These are phyloP conservation scores for Colletotrichum melonis DNA, from an alignment of 2,329 filamentous ascomycete genomes.

Conservation along the genomic window DNA sequence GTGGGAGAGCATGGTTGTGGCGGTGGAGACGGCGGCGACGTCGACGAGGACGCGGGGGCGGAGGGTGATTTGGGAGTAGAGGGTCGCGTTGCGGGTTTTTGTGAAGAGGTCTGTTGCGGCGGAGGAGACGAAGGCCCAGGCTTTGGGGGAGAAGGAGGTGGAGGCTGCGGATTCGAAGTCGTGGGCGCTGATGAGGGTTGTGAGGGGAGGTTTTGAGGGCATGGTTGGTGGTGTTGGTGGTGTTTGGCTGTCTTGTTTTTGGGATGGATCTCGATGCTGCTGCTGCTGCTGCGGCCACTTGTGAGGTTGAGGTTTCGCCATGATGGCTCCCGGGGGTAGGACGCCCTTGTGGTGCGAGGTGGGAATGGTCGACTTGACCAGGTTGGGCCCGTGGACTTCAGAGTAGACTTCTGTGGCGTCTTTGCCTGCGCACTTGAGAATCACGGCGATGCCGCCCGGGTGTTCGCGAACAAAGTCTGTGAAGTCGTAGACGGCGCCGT, in stretches of 20 bases:
- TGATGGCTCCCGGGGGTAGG: slow-evolving; percentile 41
- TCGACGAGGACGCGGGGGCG: slow-evolving; percentile 68
- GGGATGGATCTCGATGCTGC: slow-evolving; percentile 33
- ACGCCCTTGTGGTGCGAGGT: slow-evolving; percentile 59
- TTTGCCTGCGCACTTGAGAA: slow-evolving; percentile 62
- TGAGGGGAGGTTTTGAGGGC: slow-evolving; percentile 57
- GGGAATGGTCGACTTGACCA: slow-evolving; percentile 54
- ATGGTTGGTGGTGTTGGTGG: not conserved
- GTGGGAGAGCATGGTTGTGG: slow-evolving; percentile 65
- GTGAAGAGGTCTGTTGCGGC: slow-evolving; percentile 72
- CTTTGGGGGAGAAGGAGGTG: slow-evolving; percentile 67
- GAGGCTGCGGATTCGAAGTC: slow-evolving; percentile 71
- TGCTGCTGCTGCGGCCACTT: slow-evolving; percentile 37
- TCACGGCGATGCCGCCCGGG: slow-evolving; percentile 52
- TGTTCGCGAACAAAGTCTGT: slow-evolving; percentile 67
- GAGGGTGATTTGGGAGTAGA: slow-evolving; percentile 67
- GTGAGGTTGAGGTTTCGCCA: slow-evolving; percentile 17
- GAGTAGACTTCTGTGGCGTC: slow-evolving; percentile 66
- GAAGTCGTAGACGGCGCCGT: slow-evolving; percentile 74
- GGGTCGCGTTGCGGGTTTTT: slow-evolving; percentile 64
- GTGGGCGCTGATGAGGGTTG: slow-evolving; percentile 66
- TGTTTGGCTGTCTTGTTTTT: not conserved
- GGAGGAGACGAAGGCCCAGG: slow-evolving; percentile 77
- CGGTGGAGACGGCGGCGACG: slow-evolving; percentile 62
- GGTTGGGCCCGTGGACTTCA: slow-evolving; percentile 59